Evolutionary conservation across 805 yeast genomes (phyloP).

Genomic region (Myxozyma melibiosi): DNA sequence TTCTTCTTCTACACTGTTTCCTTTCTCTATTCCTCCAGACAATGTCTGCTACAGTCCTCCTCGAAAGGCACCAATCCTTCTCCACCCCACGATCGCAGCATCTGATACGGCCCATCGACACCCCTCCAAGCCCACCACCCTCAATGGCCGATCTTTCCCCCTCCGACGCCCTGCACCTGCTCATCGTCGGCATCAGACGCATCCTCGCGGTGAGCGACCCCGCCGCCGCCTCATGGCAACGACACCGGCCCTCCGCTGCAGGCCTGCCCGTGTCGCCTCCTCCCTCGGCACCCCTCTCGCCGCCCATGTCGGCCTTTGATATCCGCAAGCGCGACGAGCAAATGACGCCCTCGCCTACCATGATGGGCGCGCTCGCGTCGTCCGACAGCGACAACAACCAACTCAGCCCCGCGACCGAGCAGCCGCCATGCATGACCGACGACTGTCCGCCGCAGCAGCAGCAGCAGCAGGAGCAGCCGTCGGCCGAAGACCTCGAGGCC

Average conservation of each 20-base stretch:
- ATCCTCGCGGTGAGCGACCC: slow-evolving; percentile 19
- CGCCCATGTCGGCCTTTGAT: slow-evolving; percentile 1
- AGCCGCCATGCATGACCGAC: slow-evolving; percentile 4
- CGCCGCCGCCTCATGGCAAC: slow-evolving; percentile 6
- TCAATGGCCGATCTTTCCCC: slow-evolving; percentile 22
- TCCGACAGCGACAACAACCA: no score
- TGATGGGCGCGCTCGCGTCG: slow-evolving; percentile 3
- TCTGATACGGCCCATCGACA: slow-evolving; percentile 1
- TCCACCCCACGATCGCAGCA: background rate
- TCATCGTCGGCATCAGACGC: slow-evolving; percentile 20
- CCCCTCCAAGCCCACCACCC: slow-evolving; percentile 13
- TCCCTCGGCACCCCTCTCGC: slow-evolving; percentile 9
- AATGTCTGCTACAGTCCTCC: slow-evolving; percentile 8
- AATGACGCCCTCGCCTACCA: slow-evolving; percentile 11
- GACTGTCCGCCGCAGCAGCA: background rate
- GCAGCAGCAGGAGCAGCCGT: background rate
- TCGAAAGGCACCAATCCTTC: background rate
- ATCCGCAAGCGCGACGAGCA: background rate
- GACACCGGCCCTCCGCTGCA: background rate
- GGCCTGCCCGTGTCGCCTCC: slow-evolving; percentile 6
- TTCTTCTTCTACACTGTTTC: background rate
- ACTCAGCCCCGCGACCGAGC: slow-evolving; percentile 16
- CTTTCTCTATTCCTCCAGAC: background rate
- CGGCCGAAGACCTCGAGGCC: background rate
- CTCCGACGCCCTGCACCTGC: slow-evolving; percentile 25